Percentiles rank a stretch among this genome's conserved stretches.
These are phyloP conservation scores for Pholiota conissans DNA, from an alignment of 768 basidiomycete genomes.

Conservation along the genomic window DNA sequence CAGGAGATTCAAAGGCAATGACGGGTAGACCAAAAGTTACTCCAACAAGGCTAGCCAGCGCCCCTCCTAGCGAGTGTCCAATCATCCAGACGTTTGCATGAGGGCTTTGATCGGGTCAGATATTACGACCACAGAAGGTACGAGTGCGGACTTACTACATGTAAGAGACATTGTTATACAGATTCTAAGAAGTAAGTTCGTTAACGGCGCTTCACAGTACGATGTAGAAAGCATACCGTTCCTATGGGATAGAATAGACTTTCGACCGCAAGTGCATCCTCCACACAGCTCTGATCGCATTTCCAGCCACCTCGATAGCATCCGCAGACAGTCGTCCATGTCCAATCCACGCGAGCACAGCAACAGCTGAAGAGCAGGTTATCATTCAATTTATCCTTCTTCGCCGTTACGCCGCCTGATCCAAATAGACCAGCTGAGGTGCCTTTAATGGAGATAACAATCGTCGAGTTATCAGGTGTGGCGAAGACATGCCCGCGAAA, in stretches of 20 bases:
- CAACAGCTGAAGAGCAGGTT: slow-evolving; percentile 94
- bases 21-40: slow-evolving; percentile 87
- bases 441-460: slow-evolving; percentile 91
- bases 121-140: neutral
- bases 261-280: slow-evolving; percentile 72
- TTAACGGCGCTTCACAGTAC: slow-evolving; percentile 1
- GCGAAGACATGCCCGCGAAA: slow-evolving; percentile 93
- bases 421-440: slow-evolving; percentile 80
- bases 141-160: slow-evolving; percentile 56
- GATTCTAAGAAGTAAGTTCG: slow-evolving; percentile 52
- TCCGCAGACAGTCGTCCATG: slow-evolving; percentile 92
- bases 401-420: slow-evolving; percentile 78
- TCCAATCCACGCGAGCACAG: slow-evolving; percentile 89
- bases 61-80: slow-evolving; percentile 72
- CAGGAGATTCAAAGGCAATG: slow-evolving; percentile 88
- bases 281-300: slow-evolving; percentile 81
- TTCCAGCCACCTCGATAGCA: slow-evolving; percentile 81
- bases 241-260: slow-evolving; percentile 90
- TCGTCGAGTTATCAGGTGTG: slow-evolving; percentile 75
- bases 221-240: slow-evolving; percentile 53
- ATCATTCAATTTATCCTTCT: slow-evolving; percentile 93
- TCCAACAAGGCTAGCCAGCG: slow-evolving; percentile 81
- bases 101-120: slow-evolving; percentile 42
- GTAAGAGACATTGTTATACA: slow-evolving; percentile 92
- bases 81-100: slow-evolving; percentile 86